Evolutionary conservation across 345 rosid species (phyloP).

Genomic region (Lumnitzera racemosa): DNA sequence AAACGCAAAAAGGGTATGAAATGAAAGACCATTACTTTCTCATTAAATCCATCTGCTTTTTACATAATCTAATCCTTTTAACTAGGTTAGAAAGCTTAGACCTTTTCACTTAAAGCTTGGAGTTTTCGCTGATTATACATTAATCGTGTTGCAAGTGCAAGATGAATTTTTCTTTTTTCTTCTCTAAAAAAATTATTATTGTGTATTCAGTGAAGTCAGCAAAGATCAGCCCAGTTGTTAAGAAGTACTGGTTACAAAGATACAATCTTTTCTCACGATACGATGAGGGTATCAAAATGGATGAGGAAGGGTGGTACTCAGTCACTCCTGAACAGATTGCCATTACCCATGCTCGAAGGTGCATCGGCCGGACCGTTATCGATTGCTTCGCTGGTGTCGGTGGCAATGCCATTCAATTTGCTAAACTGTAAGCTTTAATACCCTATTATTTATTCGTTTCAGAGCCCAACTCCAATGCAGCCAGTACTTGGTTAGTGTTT

Average conservation of each 20-base stretch:
- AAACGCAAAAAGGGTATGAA: no score
- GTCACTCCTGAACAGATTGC: slow-evolving; percentile 46
- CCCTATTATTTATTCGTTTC: no score
- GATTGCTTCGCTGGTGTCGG: slow-evolving; percentile 48
- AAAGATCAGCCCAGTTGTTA: slow-evolving; percentile 9
- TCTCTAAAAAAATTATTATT: not conserved
- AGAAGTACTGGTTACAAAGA: slow-evolving; percentile 37
- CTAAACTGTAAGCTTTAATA: slow-evolving; percentile 21
- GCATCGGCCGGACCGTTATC: slow-evolving; percentile 28
- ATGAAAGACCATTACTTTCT: no score
- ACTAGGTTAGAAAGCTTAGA: no score
- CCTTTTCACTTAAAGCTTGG: no score
- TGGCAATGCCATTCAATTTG: slow-evolving; percentile 50
- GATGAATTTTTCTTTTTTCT: not conserved
- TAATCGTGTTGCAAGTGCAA: no score
- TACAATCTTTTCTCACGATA: slow-evolving; percentile 36
- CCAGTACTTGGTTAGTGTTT: no score
- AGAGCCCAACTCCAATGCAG: no score
- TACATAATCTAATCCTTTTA: no score
- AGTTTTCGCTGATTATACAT: no score
- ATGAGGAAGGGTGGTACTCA: slow-evolving; percentile 48
- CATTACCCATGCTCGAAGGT: slow-evolving; percentile 30
- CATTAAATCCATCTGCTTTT: no score
- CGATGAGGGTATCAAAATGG: slow-evolving; percentile 35
- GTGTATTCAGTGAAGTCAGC: not conserved